phyloP scores from a whole-genome alignment of 257 asterid genomes.

The Jaltomata sinuosa region DNA sequence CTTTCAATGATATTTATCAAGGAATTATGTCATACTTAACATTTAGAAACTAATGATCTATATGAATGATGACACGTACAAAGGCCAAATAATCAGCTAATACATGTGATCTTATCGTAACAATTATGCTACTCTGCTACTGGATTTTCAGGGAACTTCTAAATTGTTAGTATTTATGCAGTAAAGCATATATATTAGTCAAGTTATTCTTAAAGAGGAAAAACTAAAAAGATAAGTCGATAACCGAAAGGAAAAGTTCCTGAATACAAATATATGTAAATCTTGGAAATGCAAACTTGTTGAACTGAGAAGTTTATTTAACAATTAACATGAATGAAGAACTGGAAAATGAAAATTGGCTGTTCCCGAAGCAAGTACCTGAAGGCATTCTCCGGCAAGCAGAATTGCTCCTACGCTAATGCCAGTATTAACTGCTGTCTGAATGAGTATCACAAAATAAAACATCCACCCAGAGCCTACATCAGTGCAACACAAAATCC shows the following conservation, averaged over 20 bases:
- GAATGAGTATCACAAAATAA: constrained; percentile 81
- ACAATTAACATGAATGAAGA: neutral
- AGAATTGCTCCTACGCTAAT: constrained; percentile 76
- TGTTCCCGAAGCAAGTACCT: constrained; percentile 33
- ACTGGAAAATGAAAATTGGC: neutral
- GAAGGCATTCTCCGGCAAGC: constrained; percentile 89
- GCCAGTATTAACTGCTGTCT: constrained; percentile 83
- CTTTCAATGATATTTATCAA: neutral
- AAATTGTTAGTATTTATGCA: neutral
- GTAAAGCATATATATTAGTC: neutral
- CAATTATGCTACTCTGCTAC: neutral
- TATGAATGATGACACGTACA: neutral
- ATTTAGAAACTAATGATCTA: neutral
- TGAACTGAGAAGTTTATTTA: neutral
- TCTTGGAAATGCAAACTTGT: neutral
- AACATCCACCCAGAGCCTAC: constrained; percentile 93
- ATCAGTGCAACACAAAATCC: neutral
- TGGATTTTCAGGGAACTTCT: neutral
- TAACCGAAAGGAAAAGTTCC: neutral
- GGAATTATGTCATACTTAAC: neutral
- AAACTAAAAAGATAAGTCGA: neutral
- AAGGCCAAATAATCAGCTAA: neutral
- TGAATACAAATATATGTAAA: neutral
- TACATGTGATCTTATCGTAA: neutral
- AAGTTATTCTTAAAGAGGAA: neutral